Base-by-base conservation (phyloP, 2,329 filamentous ascomycete genomes). In the Epichloe gansuensis region DNA sequence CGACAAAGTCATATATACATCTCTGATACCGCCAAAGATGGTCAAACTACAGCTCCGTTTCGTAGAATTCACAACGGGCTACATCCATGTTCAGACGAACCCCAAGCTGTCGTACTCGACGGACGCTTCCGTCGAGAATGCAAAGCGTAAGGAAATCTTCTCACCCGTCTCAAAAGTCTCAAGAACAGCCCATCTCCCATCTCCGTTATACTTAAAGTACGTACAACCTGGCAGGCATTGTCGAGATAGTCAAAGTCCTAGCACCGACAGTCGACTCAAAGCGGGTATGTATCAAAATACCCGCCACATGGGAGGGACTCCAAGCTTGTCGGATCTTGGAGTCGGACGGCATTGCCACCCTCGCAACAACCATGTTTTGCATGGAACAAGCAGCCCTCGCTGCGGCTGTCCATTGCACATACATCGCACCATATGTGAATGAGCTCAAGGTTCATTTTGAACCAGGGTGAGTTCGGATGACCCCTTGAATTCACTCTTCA, bases 381-480 rank as follows among this genome's bases (percentile, higher is more conserved):
- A 72, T 83, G 58, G 71, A 78, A 42, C 82, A 85, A 61, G 81
- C 80, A 0, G 70, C 71, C 1, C 67, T 83, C 1, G 81, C 82
- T 0, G 75, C 72, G 1, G 75, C 81, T 48, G 76, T 73, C 0
- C 71, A 73, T 4, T 84, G 80, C 58, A 74, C 74, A 0, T 85
- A 83, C 58, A 78, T 85, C 44, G 79, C 81, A 0, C 82, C 82
- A 0, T 85, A 83, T 56, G 77, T 85, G 34, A 83, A 85, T 60
- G 80, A 84, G 57, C 67, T 85, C 42, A 77, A 75, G 56, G 81
- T 82, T 5, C 80, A 84, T 58, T 79, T 83, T 53, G 75, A 80
- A 43, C 59, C 67, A 12, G 68, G 64, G 72, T 78, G 62, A 58
- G 66, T 61, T 2, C 31, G 1, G 31, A 31, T 31, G 31, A 31